Conservation (phyloP, 768 basidiomycete species). For the Cystofilobasidium bisporidii region DNA sequence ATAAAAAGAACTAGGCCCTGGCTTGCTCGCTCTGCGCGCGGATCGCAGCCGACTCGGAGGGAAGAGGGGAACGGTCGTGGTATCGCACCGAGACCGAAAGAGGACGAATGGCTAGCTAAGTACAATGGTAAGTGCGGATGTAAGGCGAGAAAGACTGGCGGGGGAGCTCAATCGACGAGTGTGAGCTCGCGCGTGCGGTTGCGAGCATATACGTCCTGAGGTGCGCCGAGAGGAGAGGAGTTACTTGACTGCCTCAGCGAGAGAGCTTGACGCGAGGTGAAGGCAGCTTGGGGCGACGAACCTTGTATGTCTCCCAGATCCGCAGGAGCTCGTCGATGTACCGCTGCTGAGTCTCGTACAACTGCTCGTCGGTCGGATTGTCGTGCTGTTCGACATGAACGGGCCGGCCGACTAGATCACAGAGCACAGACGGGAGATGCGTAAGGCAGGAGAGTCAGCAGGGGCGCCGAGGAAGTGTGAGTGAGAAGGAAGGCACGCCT, state of each 20-base stretch:
- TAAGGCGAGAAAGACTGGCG: too few relatives aligned
- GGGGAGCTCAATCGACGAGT: slow-evolving; percentile 35
- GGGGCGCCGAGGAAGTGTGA: neutral
- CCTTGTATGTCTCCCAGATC: slow-evolving; percentile 91
- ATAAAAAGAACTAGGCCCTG: too few relatives aligned
- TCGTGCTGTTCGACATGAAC: slow-evolving; percentile 67
- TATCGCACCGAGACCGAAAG: too few relatives aligned
- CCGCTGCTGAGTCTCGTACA: slow-evolving; percentile 64
- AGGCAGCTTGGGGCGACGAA: too few relatives aligned
- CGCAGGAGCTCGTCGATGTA: slow-evolving; percentile 89
- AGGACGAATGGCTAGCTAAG: neutral
- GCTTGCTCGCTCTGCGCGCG: too few relatives aligned
- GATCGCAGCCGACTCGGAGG: too few relatives aligned
- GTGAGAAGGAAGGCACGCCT: neutral
- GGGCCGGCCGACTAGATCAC: slow-evolving; percentile 66
- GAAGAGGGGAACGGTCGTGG: too few relatives aligned
- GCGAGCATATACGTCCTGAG: slow-evolving; percentile 68
- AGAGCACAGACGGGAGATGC: too few relatives aligned
- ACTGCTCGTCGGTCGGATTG: slow-evolving; percentile 69
- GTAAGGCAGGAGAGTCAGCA: too few relatives aligned
- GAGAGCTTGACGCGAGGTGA: too few relatives aligned
- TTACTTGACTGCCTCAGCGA: too few relatives aligned
- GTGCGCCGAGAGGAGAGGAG: neutral
- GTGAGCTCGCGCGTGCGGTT: slow-evolving; percentile 50
- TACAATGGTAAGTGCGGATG: neutral